phyloP scores from a whole-genome alignment of 2,329 filamentous ascomycete species.

The Ophiocordyceps camponoti-saundersi region DNA sequence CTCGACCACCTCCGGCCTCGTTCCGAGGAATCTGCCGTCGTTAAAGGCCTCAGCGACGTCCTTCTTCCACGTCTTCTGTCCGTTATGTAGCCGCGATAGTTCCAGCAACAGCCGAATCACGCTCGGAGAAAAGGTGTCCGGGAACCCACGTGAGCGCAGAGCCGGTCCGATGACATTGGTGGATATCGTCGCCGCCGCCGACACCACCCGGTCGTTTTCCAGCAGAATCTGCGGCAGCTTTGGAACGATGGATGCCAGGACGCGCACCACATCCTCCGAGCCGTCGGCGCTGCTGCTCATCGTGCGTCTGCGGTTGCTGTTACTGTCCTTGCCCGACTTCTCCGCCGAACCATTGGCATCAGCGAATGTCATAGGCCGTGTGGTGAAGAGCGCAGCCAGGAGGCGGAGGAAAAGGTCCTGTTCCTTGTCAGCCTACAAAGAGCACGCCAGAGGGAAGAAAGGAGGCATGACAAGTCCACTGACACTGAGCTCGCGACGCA shows the following conservation, averaged over 20 bases:
- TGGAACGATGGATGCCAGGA: slow-evolving; percentile 63
- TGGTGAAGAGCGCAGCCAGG: slow-evolving; percentile 86
- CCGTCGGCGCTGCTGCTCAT: slow-evolving; percentile 23
- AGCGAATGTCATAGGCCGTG: slow-evolving; percentile 57
- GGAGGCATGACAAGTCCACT: slow-evolving; percentile 16
- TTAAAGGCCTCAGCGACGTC: slow-evolving; percentile 87
- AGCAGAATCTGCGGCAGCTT: slow-evolving; percentile 69
- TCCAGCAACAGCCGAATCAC: slow-evolving; percentile 60
- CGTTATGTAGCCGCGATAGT: slow-evolving; percentile 59
- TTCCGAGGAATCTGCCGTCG: slow-evolving; percentile 71
- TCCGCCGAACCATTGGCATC: slow-evolving; percentile 28
- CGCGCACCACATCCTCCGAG: slow-evolving; percentile 61
- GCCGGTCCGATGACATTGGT: slow-evolving; percentile 67
- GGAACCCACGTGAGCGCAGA: slow-evolving; percentile 72
- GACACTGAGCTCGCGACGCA: slow-evolving; percentile 79
- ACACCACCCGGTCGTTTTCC: slow-evolving; percentile 67
- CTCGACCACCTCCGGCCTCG: slow-evolving; percentile 45
- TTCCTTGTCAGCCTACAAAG: neutral
- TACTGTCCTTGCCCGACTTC: slow-evolving; percentile 20
- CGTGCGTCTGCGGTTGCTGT: slow-evolving; percentile 17
- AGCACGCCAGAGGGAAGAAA: slow-evolving; percentile 9
- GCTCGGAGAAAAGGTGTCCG: slow-evolving; percentile 60
- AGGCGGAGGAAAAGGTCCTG: slow-evolving; percentile 80
- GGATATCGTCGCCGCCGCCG: slow-evolving; percentile 65
- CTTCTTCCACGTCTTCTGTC: slow-evolving; percentile 83